These are phyloP conservation scores for Erodium texanum DNA, from an alignment of 441 rosid genomes.

Conservation along the genomic window DNA sequence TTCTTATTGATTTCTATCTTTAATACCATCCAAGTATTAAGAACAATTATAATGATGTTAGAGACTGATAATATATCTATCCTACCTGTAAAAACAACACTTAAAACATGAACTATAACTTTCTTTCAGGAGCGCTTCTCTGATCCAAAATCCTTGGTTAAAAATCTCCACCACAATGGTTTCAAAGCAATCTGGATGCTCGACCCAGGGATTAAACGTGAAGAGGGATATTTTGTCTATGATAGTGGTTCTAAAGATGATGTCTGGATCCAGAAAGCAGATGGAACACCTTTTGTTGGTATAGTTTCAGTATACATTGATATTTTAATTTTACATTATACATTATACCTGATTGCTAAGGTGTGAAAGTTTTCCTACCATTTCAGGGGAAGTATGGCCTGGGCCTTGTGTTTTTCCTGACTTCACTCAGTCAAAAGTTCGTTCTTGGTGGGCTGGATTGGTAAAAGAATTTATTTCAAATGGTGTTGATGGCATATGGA, in stretches of 20 bases:
- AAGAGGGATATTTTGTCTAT: constrained; percentile 59
- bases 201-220: constrained; percentile 84
- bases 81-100: neutral
- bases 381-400: constrained; percentile 91
- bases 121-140: constrained; percentile 55
- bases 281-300: constrained; percentile 67
- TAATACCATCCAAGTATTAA: no score
- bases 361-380: constrained; percentile 14
- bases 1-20: neutral
- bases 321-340: no score
- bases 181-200: constrained; percentile 98
- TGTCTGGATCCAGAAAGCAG: constrained; percentile 62
- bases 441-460: constrained; percentile 85
- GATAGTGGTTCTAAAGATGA: constrained; percentile 61
- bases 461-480: constrained; percentile 67
- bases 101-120: constrained; percentile 7
- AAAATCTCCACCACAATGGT: constrained; percentile 54
- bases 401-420: constrained; percentile 95
- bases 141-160: constrained; percentile 54
- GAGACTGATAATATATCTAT: neutral
- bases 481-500: constrained; percentile 98
- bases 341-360: constrained; percentile 1
- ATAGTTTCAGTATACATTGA: constrained; percentile 14
- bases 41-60: neutral
- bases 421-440: constrained; percentile 64